Base-by-base conservation (phyloP, 1,139 yeast genomes). In the Pneumocystis murina region DNA sequence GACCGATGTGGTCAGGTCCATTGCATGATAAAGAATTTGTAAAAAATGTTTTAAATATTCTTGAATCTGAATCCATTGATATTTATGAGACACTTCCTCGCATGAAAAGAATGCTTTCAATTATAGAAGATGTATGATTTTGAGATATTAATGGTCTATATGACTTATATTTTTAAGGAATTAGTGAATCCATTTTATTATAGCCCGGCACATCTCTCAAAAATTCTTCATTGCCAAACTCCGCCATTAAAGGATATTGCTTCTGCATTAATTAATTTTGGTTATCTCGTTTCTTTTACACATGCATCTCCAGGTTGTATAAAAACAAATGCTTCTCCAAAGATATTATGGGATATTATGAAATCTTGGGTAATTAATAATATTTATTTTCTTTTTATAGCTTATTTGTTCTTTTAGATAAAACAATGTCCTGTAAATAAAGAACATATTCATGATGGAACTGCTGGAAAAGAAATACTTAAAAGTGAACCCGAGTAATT, bases 1-100 rank as follows among this genome's bases (percentile, higher is more conserved):
- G 99, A 1, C 99, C 99, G 64, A 88, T 92, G 96, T 92, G 95
- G 86, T 88, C 83, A 12, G 96, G 94, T 0, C 77, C 80, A 1
- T 75, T 92, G 63, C 97, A 91, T 71, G 80, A 85, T 71, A 73
- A 74, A 43, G 82, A 79, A 24, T 92, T 90, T 70, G 78, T 92
- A 60, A 79, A 82, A 48, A 80, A 78, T 68, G 79, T 91, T 61
- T 77, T 88, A 64, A 77, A 79, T 28, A 76, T 86, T 59, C 84
- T 84, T 68, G 59, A 20, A 28, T 73, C 76, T 28, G 74, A 77
- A 12, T 84, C 81, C 64, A 77, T 78, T 16, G 78, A 76, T 1
- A 77, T 81, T 0, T 90, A 87, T 72, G 86, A 86, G 62, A 94
- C 99, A 0, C 78, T 82, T 30, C 86, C 87, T 65, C 80, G 99